Base-by-base conservation (phyloP, 805 yeast species). In the Candida coquimbonensis region DNA sequence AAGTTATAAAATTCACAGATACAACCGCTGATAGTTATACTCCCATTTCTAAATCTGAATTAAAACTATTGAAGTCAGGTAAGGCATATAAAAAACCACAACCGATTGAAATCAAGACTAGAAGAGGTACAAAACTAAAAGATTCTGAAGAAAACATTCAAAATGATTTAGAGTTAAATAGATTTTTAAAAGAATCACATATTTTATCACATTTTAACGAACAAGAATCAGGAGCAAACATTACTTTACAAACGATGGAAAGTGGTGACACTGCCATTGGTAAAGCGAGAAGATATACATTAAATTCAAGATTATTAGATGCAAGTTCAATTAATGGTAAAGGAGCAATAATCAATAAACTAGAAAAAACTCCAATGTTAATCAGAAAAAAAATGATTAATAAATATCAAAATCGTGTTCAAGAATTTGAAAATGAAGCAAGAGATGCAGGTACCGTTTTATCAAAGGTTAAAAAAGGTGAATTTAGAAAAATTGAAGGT, bases 381-480 rank as follows among this genome's bases (percentile, higher is more conserved):
- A 79, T 88, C 71, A 75, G 97, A 46, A 86, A 85, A 59, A 96
- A 96, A 3, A 84, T 90, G 82, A 69, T 87, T 25, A 66, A 70
- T 33, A 73, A 80, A 39, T 75, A 81, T 39, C 64, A 74, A 33
- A 61, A 66, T 19, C 75, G 79, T 51, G 75, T 78, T 17, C 60
- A 67, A 24, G 75, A 75, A 55, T 78, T 72, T 57, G 95, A 87
- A 61, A 68, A 73, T 43, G 89, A 87, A 42, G 97, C 99, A 8
- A 75, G 70, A 50, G 91, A 91, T 17, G 95, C 95, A 6, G 98
- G 98, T 13, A 86, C 91, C 45, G 75, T 93, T n/a, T 68, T 91
- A 38, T 80, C 96, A 4, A 81, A 76, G 56, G 80, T 74, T 26
- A 73, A 72, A 54, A 82, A 80, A 64, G 90, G 88, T 7, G 78